phyloP scores from a whole-genome alignment of 2,329 filamentous ascomycete genomes.

The Phoma herbarum region DNA sequence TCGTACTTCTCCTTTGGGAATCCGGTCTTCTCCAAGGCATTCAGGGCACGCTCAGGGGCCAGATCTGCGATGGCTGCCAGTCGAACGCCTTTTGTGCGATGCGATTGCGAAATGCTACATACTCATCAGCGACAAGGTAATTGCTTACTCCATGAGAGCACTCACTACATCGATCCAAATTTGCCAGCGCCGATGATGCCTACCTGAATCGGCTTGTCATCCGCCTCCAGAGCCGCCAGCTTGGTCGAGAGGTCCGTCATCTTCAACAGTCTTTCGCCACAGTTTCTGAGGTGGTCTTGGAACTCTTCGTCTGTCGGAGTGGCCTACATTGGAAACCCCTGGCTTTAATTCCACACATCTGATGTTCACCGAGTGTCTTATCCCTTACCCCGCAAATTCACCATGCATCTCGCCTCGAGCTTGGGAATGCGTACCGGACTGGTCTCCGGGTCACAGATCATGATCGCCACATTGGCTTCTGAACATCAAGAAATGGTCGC shows the following conservation, averaged over 20 bases:
- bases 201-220: constrained; percentile 38
- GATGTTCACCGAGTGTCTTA: neutral
- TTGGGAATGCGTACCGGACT: constrained; percentile 4
- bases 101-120: constrained; percentile 55
- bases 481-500: too few species aligned
- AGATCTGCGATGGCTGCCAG: constrained; percentile 58
- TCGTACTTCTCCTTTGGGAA: constrained; percentile 54
- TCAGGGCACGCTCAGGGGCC: constrained; percentile 52
- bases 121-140: neutral
- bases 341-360: neutral
- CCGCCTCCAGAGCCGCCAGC: constrained; percentile 23
- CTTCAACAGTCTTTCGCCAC: neutral
- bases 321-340: too few species aligned
- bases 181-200: constrained; percentile 59
- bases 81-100: constrained; percentile 55
- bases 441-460: constrained; percentile 13
- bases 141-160: neutral
- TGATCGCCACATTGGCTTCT: neutral
- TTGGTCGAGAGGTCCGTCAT: constrained; percentile 31
- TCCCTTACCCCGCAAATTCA: constrained; percentile 19
- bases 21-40: constrained; percentile 54
- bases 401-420: constrained; percentile 18
- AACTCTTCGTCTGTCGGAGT: neutral
- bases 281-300: neutral
- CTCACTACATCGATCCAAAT: constrained; percentile 58